These are phyloP conservation scores for Arabidopsis suecica DNA, from an alignment of 345 rosid genomes.

Conservation along the genomic window DNA sequence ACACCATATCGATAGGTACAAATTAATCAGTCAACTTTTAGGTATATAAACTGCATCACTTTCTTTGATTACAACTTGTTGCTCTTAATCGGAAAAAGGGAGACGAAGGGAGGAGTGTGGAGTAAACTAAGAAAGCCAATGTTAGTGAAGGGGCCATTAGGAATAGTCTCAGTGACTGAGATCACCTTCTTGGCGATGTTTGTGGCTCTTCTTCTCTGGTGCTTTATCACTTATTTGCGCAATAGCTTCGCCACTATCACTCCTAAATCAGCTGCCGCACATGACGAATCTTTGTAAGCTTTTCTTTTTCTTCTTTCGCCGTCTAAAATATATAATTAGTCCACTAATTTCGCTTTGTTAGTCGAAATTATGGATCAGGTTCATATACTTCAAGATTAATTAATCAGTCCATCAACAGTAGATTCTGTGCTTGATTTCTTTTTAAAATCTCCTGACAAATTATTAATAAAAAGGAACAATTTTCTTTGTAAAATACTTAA, in stretches of 20 bases:
- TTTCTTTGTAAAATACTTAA: neutral
- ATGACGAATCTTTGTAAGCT: constrained; percentile 57
- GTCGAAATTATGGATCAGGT: no score
- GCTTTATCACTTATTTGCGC: constrained; percentile 52
- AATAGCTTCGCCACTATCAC: constrained; percentile 52
- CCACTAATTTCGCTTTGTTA: no score
- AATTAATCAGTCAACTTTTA: neutral
- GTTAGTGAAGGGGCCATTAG: constrained; percentile 80
- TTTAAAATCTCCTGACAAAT: no score
- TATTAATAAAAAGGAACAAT: neutral
- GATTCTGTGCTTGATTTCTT: no score
- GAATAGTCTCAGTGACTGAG: constrained; percentile 75
- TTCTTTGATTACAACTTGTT: neutral
- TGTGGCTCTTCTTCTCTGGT: constrained; percentile 71
- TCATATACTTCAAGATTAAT: neutral
- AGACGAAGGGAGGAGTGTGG: constrained; percentile 31
- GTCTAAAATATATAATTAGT: neutral
- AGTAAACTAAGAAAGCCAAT: constrained; percentile 56
- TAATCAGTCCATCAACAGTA: no score
- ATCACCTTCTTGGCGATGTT: constrained; percentile 69
- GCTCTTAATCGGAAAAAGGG: constrained; percentile 8
- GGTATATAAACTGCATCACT: neutral
- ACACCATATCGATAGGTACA: constrained; percentile 24
- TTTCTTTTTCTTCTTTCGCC: neutral
- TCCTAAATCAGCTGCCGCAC: constrained; percentile 46